Percentiles rank a stretch among this genome's conserved stretches.
phyloP scores from a whole-genome alignment of 176 grass and related monocot genomes.

The Avena eriantha region DNA sequence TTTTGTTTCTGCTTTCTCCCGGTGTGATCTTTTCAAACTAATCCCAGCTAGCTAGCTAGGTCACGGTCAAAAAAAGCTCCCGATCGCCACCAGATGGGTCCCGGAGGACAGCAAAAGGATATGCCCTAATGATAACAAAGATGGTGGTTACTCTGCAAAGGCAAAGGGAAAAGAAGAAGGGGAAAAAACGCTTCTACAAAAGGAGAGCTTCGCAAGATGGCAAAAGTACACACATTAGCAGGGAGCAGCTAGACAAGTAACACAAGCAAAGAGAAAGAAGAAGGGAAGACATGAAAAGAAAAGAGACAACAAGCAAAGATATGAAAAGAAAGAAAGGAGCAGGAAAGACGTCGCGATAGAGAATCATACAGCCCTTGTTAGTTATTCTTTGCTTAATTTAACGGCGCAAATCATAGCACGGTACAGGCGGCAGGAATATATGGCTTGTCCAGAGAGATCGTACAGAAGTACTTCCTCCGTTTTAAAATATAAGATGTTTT shows the following conservation, averaged over 20 bases:
- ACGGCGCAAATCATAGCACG: not conserved
- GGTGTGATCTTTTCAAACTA: not conserved
- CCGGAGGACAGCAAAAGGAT: not conserved
- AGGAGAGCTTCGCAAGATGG: not conserved
- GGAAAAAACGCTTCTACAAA: not conserved
- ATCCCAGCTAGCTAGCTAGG: not conserved
- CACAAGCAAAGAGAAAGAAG: not conserved
- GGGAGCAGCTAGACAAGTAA: not conserved
- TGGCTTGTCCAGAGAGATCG: too few species aligned
- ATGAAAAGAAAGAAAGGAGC: not conserved
- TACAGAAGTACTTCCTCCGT: too few species aligned
- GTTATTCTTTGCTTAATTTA: not conserved
- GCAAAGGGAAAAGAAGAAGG: not conserved
- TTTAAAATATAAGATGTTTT: too few species aligned
- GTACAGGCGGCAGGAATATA: too few species aligned
- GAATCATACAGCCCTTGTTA: not conserved
- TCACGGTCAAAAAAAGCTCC: not conserved
- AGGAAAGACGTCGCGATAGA: not conserved
- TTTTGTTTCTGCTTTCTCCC: not conserved
- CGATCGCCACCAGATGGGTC: not conserved
- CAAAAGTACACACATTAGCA: not conserved
- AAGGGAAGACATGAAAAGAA: not conserved
- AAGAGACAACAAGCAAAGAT: not conserved
- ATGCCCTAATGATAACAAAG: not conserved
- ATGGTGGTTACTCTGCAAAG: not conserved